A percentile compares a stretch with the other conserved stretches of the same genome.
Evolutionary conservation across 106 monocot genomes (phyloP).

Genomic region (Dioscorea zingiberensis): DNA sequence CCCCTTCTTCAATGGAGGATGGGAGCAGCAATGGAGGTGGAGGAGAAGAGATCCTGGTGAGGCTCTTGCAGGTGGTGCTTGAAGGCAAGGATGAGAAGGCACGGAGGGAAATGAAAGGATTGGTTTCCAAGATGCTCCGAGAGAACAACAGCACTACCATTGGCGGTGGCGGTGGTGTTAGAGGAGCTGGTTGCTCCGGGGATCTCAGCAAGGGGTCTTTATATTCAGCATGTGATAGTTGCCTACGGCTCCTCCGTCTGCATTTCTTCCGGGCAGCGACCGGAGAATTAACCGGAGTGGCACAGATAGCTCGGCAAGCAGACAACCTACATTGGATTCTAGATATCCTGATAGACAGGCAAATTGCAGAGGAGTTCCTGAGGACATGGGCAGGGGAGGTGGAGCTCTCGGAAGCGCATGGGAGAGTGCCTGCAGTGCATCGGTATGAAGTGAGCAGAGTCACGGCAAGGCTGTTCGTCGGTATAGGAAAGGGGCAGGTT

Average conservation of each 20-base stretch:
- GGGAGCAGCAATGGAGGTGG: conserved; percentile 11
- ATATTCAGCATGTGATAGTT: conserved; percentile 66
- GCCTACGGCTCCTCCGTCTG: conserved; percentile 46
- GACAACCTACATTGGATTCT: conserved; percentile 93
- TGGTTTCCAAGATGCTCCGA: conserved; percentile 91
- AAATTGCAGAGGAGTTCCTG: conserved; percentile 82
- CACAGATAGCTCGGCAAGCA: conserved; percentile 72
- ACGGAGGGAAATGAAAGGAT: conserved; percentile 86
- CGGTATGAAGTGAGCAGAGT: conserved; percentile 84
- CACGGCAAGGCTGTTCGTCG: conserved; percentile 73
- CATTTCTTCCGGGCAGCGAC: conserved; percentile 42
- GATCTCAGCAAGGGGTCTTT: conserved; percentile 83
- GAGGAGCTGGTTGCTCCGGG: neutral
- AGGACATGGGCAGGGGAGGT: conserved; percentile 57
- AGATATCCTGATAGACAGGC: conserved; percentile 81
- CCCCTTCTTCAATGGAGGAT: conserved; percentile 17
- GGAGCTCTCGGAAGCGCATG: conserved; percentile 62
- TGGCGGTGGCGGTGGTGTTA: neutral
- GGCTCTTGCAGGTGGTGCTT: conserved; percentile 85
- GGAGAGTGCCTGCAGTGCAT: conserved; percentile 55
- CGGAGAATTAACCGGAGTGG: conserved; percentile 34
- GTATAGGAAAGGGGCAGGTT: conserved; percentile 84
- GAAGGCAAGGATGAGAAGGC: conserved; percentile 98
- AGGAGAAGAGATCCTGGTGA: conserved; percentile 69
- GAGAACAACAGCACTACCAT: conserved; percentile 69